A percentile compares a stretch with the other conserved stretches of the same genome.
Evolutionary conservation across 106 monocot genomes (phyloP).

Genomic region (Dendrobium catenatum): DNA sequence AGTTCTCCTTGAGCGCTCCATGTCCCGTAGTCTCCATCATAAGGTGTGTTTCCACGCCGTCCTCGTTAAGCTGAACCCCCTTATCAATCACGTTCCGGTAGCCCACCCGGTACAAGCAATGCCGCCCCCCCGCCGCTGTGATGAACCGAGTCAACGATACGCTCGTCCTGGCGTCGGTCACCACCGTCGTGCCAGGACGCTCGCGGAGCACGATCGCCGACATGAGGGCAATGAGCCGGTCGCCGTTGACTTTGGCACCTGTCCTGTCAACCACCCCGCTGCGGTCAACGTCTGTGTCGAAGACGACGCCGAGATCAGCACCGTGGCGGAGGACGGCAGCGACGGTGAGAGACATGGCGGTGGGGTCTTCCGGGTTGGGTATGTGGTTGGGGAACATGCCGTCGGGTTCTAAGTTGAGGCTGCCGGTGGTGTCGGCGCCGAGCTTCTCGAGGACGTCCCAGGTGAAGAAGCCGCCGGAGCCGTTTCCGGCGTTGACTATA

Average conservation of each 20-base stretch:
- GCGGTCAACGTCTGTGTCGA: conserved; percentile 62
- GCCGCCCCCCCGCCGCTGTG: conserved; percentile 24
- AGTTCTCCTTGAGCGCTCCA: conserved; percentile 49
- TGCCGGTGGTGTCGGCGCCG: conserved; percentile 48
- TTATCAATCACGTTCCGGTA: conserved; percentile 59
- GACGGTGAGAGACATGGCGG: conserved; percentile 43
- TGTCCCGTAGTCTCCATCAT: conserved; percentile 63
- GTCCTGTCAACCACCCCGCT: conserved; percentile 45
- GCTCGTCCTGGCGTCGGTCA: conserved; percentile 51
- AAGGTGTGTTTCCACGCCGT: conserved; percentile 45
- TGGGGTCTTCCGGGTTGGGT: conserved; percentile 46
- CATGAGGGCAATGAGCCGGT: conserved; percentile 48
- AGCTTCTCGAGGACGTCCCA: conserved; percentile 38
- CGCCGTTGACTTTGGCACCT: conserved; percentile 38
- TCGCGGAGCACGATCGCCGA: conserved; percentile 37
- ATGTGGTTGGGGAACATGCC: conserved; percentile 56
- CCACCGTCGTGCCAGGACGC: conserved; percentile 37
- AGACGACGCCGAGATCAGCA: conserved; percentile 49
- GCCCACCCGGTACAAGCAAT: conserved; percentile 53
- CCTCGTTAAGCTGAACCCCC: conserved; percentile 34
- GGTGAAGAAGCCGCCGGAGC: conserved; percentile 56
- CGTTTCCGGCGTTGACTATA: conserved; percentile 57
- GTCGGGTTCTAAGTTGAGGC: conserved; percentile 45
- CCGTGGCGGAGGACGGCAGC: conserved; percentile 23
- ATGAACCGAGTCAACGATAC: conserved; percentile 39